Evolutionary conservation across 2,329 filamentous ascomycete species (phyloP).

Genomic region (Chaetomium globosum): DNA sequence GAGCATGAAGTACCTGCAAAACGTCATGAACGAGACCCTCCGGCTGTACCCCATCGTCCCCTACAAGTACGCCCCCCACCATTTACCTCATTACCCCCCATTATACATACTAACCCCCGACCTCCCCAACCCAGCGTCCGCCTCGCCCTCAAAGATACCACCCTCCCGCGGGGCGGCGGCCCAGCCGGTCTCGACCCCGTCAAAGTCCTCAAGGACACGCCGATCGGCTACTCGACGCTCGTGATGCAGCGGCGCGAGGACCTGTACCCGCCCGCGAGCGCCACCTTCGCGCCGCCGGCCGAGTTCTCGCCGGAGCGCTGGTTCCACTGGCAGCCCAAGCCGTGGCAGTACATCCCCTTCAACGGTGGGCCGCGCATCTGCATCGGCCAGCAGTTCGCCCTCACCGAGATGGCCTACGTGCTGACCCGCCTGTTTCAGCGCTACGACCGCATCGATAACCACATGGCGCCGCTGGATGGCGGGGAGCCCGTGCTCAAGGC

Average conservation of each 20-base stretch:
- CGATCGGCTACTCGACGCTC: conserved; percentile 68
- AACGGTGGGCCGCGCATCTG: conserved; percentile 75
- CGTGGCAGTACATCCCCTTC: conserved; percentile 75
- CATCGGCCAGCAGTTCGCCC: conserved; percentile 78
- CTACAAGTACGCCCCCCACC: conserved; percentile 57
- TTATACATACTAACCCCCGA: conserved; percentile 10
- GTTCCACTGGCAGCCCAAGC: conserved; percentile 63
- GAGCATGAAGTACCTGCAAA: conserved; percentile 79
- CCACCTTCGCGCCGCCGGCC: conserved; percentile 50
- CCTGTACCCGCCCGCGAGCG: conserved; percentile 58
- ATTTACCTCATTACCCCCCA: not conserved
- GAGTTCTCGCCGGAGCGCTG: conserved; percentile 70
- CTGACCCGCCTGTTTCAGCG: conserved; percentile 72
- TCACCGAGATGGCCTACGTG: conserved; percentile 76
- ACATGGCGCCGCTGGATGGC: conserved; percentile 58
- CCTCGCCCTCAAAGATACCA: conserved; percentile 70
- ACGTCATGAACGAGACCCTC: conserved; percentile 75
- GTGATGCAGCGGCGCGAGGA: conserved; percentile 72
- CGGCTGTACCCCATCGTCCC: conserved; percentile 78
- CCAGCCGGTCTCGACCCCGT: conserved; percentile 63
- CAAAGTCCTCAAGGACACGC: conserved; percentile 66
- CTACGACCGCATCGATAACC: conserved; percentile 64
- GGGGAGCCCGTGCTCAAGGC: conserved; percentile 58
- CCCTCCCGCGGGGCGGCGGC: conserved; percentile 71
- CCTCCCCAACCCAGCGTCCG: conserved; percentile 52